Percentiles rank a stretch among this genome's conserved stretches.
Conservation (phyloP, 148 eudicot genomes). For the Mesembryanthemum crystallinum region DNA sequence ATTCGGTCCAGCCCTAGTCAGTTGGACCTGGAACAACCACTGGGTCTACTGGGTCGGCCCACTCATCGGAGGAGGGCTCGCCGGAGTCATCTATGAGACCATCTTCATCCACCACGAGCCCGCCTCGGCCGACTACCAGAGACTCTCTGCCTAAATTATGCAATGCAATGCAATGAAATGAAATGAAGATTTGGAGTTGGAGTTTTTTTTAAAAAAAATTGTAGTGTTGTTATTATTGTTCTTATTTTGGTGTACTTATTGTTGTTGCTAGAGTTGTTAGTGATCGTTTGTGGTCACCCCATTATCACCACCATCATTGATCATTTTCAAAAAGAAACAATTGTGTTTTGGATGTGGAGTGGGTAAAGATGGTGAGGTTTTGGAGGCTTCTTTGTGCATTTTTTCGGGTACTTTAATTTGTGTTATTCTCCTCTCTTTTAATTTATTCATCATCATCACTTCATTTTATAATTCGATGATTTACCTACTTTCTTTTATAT, state of each 20-base stretch:
- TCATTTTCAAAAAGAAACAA: background rate
- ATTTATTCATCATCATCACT: background rate
- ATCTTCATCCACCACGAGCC: slow-evolving; percentile 34
- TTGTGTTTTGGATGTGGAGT: background rate
- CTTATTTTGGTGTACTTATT: background rate
- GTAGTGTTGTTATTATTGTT: background rate
- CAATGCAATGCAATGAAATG: background rate
- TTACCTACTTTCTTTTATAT: background rate
- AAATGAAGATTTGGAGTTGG: background rate
- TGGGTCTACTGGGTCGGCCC: slow-evolving; percentile 68
- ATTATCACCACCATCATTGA: background rate
- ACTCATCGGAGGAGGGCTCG: slow-evolving; percentile 48
- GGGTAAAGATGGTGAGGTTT: background rate
- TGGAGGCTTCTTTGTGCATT: background rate
- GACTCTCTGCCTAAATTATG: slow-evolving; percentile 20
- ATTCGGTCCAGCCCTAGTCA: slow-evolving; percentile 56
- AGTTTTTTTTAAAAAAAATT: background rate
- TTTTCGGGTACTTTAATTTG: background rate
- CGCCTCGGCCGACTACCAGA: slow-evolving; percentile 29
- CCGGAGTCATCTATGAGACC: slow-evolving; percentile 45
- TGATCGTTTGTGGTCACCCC: too few relatives aligned
- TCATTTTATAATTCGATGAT: background rate
- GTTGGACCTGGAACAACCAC: slow-evolving; percentile 55
- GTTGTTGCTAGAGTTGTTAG: background rate
- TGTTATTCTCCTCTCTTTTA: background rate